phyloP scores from a whole-genome alignment of 225 moss, liverwort and hornwort species.

The Climacium dendroides region DNA sequence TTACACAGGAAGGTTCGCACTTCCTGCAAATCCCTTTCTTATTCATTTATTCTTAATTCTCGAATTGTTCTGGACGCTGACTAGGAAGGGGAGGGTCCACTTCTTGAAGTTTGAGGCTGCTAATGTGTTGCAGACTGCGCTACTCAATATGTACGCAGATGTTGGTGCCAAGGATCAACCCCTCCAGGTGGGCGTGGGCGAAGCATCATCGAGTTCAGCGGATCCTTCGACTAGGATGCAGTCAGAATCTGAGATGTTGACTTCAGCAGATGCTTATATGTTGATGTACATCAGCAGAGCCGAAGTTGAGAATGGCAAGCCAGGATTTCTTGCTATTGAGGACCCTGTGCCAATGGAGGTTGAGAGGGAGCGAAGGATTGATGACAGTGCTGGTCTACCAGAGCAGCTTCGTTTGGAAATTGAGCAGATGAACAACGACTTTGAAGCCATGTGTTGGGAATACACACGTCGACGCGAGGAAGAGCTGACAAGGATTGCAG shows the following conservation, averaged over 20 bases:
- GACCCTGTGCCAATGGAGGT: constrained; percentile 38
- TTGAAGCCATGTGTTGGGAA: constrained; percentile 57
- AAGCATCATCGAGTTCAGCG: constrained; percentile 30
- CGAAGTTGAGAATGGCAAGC: constrained; percentile 20
- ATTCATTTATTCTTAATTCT: not conserved
- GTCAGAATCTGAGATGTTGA: constrained; percentile 48
- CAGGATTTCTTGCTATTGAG: constrained; percentile 4
- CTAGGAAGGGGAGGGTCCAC: not conserved
- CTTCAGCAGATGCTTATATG: constrained; percentile 99
- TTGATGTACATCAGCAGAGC: constrained; percentile 76
- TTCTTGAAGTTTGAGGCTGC: constrained; percentile 16
- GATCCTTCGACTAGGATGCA: constrained; percentile 17
- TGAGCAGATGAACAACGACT: constrained; percentile 79
- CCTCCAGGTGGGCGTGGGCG: constrained; percentile 11
- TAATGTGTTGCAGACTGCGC: constrained; percentile 21
- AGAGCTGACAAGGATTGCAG: constrained; percentile 59
- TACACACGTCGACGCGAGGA: constrained; percentile 67
- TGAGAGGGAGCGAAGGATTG: constrained; percentile 16
- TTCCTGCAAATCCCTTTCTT: not conserved
- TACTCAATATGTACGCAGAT: constrained; percentile 37
- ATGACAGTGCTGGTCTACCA: constrained; percentile 43
- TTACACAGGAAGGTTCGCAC: constrained; percentile 30
- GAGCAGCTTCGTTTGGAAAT: constrained; percentile 72
- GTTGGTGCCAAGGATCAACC: constrained; percentile 31
- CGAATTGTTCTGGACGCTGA: not conserved